phyloP scores from a whole-genome alignment of 1,284 basidiomycete species.

The Wolfiporia cocos region DNA sequence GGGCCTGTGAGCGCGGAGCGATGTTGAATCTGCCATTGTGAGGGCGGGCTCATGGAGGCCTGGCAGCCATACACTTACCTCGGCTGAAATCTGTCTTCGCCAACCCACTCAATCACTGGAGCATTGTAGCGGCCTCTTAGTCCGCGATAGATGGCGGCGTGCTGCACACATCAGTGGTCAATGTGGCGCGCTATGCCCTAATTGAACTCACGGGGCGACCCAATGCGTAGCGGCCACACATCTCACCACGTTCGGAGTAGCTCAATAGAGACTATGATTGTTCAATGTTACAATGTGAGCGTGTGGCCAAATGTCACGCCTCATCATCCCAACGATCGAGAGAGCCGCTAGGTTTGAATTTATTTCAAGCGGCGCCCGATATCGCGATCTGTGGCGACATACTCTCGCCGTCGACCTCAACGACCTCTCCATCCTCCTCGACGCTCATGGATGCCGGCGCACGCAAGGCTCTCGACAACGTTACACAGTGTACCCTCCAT shows the following conservation, averaged over 20 bases:
- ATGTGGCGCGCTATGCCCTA: neutral
- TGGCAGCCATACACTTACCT: slow-evolving; percentile 14
- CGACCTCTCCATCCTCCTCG: neutral
- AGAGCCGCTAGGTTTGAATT: slow-evolving; percentile 2
- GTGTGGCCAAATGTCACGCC: neutral
- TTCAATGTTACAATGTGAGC: neutral
- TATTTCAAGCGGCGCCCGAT: slow-evolving; percentile 7
- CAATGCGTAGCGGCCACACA: slow-evolving; percentile 9
- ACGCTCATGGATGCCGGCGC: slow-evolving; percentile 24
- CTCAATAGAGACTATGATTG: no score
- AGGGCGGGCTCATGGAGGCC: slow-evolving; percentile 10
- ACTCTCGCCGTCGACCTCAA: slow-evolving; percentile 3
- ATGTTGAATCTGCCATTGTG: slow-evolving; percentile 49
- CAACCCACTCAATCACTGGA: slow-evolving; percentile 55
- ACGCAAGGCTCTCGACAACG: slow-evolving; percentile 54
- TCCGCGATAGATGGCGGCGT: slow-evolving; percentile 34
- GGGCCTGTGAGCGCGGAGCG: slow-evolving; percentile 63
- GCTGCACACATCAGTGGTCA: slow-evolving; percentile 18
- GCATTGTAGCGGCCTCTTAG: slow-evolving; percentile 35
- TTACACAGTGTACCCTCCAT: slow-evolving; percentile 62
- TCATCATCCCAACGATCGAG: neutral
- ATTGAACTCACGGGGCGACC: slow-evolving; percentile 5
- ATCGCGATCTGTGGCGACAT: slow-evolving; percentile 7
- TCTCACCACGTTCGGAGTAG: no score
- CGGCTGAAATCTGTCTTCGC: slow-evolving; percentile 51